Base-by-base conservation (phyloP, 495 filamentous ascomycete species). In the Bacidia rubella region DNA sequence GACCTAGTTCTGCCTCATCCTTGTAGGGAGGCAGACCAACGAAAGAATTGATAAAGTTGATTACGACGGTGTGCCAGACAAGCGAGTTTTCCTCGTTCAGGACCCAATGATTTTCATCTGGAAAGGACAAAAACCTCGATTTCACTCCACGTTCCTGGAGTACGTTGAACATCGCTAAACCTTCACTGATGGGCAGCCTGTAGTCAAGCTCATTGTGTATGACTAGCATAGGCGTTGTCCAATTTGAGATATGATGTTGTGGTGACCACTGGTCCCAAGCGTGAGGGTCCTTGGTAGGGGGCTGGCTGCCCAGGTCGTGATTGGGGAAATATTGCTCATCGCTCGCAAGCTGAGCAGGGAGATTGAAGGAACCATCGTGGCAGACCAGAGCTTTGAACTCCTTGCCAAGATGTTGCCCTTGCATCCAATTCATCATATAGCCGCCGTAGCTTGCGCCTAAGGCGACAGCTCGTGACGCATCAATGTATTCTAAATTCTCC, bases 191-290 rank as follows among this genome's bases (percentile, higher is more conserved):
- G 0, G 89, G 85, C 27, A 97, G 68, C 15, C 90, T 78, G 63
- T 95, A 97, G 65, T 97, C 90, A 19, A 94, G 74, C 60, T 92
- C 88, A 63, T 80, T 90, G 68, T 96, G 90, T 51, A 97, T 90
- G 57, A 95, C 76, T 54, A 93, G 70, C 62, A 90, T 80, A 10
- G 90, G 90, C 5, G 90, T 97, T 1, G 75, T 72, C 90, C 90
- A 96, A 54, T 83, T 73, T 42, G 76, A 72, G 0, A 79, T 72
- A 63, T 76, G 75, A 23, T 68, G 67, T 1, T 85, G 78, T 0
- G 90, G 90, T 65, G 93, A 84, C 88, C 88, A 97, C 53, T 78
- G 72, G 54, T 78, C 77, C 74, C 89, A 97, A 9, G 74, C 76
- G 39, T 78, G 80, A 21, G 71, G 71, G 55, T 86, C 81, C 2